phyloP scores from a whole-genome alignment of 495 filamentous ascomycete species.

The Penicillium paxilli region DNA sequence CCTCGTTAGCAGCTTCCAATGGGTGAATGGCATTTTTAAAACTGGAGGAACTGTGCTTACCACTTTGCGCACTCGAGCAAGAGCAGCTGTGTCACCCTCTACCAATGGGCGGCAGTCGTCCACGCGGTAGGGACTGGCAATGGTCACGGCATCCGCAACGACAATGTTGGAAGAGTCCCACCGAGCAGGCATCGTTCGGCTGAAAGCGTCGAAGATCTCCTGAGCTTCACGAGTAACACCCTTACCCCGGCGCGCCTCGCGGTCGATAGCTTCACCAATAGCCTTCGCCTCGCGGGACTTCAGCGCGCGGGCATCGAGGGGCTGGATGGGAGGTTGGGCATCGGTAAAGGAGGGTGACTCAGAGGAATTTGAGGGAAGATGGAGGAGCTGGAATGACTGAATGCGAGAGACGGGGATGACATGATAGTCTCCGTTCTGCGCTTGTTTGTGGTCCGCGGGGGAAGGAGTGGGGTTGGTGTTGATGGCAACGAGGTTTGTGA shows the following conservation, averaged over 20 bases:
- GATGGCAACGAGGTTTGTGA: conserved; percentile 65
- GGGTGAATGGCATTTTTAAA: not conserved
- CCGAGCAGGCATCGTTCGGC: conserved; percentile 61
- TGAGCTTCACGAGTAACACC: conserved; percentile 66
- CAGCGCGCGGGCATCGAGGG: conserved; percentile 54
- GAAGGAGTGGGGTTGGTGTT: conserved; percentile 44
- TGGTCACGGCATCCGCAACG: conserved; percentile 63
- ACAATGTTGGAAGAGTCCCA: conserved; percentile 66
- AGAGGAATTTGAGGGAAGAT: conserved; percentile 56
- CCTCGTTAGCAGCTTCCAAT: not conserved
- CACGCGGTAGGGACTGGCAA: conserved; percentile 58
- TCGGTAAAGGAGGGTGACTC: conserved; percentile 44
- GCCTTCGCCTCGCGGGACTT: conserved; percentile 54
- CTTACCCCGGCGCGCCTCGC: conserved; percentile 56
- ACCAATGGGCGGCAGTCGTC: conserved; percentile 57
- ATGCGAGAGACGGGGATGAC: conserved; percentile 65
- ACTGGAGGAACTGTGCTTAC: conserved; percentile 39
- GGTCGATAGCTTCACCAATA: conserved; percentile 53
- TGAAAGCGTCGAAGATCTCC: conserved; percentile 67
- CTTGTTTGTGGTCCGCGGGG: conserved; percentile 37
- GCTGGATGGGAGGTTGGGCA: conserved; percentile 39
- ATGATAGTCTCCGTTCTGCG: conserved; percentile 58
- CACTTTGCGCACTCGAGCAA: conserved; percentile 63
- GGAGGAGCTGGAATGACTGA: conserved; percentile 57
- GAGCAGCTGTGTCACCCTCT: conserved; percentile 49